Evolutionary conservation across 805 yeast species (phyloP).

Genomic region (Pichia heedii): DNA sequence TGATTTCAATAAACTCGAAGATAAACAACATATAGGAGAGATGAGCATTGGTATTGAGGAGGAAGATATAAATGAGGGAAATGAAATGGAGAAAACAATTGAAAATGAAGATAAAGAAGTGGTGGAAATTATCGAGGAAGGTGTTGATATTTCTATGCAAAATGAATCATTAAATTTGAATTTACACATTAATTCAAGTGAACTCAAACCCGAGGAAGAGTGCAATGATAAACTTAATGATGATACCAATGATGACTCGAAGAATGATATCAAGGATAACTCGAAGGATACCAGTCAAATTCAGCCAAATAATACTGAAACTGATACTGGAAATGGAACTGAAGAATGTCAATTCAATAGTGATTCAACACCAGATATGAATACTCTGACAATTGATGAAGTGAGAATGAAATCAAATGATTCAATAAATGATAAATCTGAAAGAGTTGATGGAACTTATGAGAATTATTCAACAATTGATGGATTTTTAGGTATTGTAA

Average conservation of each 20-base stretch:
- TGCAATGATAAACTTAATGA: too few relatives aligned
- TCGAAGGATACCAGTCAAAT: too few relatives aligned
- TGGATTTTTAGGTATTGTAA: slow-evolving; percentile 1
- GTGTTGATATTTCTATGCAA: background rate
- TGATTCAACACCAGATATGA: slow-evolving; percentile 14
- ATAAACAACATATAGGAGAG: background rate
- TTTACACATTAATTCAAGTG: too few relatives aligned
- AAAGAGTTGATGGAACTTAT: slow-evolving; percentile 4
- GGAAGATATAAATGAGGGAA: background rate
- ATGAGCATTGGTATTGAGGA: background rate
- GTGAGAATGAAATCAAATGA: background rate
- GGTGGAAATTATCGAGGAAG: slow-evolving; percentile 1
- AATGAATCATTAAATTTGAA: background rate
- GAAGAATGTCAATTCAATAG: slow-evolving; percentile 3
- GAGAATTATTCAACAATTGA: slow-evolving; percentile 4
- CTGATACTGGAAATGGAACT: background rate
- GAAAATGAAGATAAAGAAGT: background rate
- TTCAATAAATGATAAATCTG: background rate
- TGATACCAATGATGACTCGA: too few relatives aligned
- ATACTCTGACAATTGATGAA: slow-evolving; percentile 10
- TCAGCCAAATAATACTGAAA: background rate
- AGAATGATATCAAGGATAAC: too few relatives aligned
- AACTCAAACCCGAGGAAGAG: too few relatives aligned
- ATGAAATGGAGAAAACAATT: background rate
- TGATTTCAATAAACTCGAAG: background rate